A percentile compares a stretch with the other conserved stretches of the same genome.
Conservation (phyloP, 192 early-diverging fungal genomes). For the Neocallimastix lanati region DNA sequence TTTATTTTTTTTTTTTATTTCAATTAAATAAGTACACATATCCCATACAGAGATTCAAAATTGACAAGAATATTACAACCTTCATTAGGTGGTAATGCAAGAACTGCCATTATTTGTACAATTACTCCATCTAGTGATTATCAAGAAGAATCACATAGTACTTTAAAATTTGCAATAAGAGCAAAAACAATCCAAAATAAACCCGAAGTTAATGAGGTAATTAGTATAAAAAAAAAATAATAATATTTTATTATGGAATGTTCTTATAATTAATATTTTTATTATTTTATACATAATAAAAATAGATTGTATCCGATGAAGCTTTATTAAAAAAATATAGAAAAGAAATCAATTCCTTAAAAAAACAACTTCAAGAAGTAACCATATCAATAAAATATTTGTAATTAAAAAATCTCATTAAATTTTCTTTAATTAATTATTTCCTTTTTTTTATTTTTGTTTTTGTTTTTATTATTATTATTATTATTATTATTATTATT, state of each 20-base stretch:
- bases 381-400: neutral
- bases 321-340: slow-evolving; percentile 4
- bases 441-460: no score
- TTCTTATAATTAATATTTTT: no score
- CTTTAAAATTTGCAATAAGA: slow-evolving; percentile 4
- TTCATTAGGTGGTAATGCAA: slow-evolving; percentile 1
- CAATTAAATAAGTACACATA: neutral
- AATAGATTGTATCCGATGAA: slow-evolving; percentile 1
- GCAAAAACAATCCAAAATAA: slow-evolving; percentile 5
- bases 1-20: no score
- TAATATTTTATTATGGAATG: no score
- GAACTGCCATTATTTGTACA: slow-evolving; percentile 6
- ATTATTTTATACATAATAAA: neutral
- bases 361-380: slow-evolving; percentile 4
- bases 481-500: no score
- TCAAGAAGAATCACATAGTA: slow-evolving; percentile 3
- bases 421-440: no score
- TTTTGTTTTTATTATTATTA: no score
- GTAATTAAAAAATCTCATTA: no score
- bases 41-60: slow-evolving; percentile 3
- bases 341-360: slow-evolving; percentile 1
- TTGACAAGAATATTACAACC: slow-evolving; percentile 5
- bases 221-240: no score
- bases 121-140: slow-evolving; percentile 3
- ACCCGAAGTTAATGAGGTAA: slow-evolving; percentile 7